A percentile compares a stretch with the other conserved stretches of the same genome.
Evolutionary conservation across 1,139 yeast species (phyloP).

Genomic region (Casaregolazyma suthepensis): DNA sequence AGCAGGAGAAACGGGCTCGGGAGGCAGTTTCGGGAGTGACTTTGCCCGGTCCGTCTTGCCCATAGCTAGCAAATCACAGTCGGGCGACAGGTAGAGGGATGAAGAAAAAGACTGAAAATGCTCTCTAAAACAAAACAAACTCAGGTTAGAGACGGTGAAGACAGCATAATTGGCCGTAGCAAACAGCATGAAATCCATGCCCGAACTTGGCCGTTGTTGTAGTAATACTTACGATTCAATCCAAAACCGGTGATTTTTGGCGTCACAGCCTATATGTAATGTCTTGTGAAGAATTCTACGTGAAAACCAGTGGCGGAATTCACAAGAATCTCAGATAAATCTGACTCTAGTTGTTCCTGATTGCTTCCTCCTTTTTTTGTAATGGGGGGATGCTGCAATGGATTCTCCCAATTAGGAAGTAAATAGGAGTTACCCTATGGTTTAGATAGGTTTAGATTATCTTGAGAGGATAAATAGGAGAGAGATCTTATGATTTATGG

Average conservation of each 20-base stretch:
- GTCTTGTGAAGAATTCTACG: not conserved
- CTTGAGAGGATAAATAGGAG: not conserved
- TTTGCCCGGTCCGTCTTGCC: constrained; percentile 7
- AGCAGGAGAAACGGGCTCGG: constrained; percentile 9
- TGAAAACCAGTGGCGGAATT: not conserved
- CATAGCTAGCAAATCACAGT: constrained; percentile 1
- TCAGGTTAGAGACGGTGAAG: not conserved
- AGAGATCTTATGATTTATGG: not conserved
- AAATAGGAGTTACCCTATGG: not conserved
- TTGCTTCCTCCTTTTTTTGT: not conserved
- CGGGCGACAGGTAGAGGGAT: not conserved
- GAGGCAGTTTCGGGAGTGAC: constrained; percentile 8
- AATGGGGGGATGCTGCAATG: not conserved
- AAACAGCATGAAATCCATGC: not conserved
- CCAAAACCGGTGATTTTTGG: not conserved
- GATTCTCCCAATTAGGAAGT: not conserved
- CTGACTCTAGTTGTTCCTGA: not conserved
- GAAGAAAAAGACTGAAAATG: not conserved
- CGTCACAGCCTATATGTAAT: not conserved
- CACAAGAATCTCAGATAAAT: not conserved
- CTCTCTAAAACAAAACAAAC: not conserved
- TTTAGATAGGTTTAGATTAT: not conserved
- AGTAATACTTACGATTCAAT: not conserved
- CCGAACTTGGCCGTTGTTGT: not conserved
- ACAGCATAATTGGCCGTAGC: not conserved